Evolutionary conservation across 805 yeast species (phyloP).

Genomic region (Kodamaea lidongshanica): DNA sequence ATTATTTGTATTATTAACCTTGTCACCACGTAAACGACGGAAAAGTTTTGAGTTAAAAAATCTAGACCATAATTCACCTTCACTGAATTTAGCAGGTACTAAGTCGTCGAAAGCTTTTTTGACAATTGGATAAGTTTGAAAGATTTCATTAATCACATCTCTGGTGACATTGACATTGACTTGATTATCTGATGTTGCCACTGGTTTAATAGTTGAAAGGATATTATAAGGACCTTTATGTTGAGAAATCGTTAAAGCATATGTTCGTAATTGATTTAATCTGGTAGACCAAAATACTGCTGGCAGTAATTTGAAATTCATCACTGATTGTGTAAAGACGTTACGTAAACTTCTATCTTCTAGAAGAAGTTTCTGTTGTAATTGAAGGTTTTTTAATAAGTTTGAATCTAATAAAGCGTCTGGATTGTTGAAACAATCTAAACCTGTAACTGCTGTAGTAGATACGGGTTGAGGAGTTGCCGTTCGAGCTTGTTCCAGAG

Average conservation of each 20-base stretch:
- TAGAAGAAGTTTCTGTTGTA: conserved; percentile 72
- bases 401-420: conserved; percentile 35
- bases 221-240: conserved; percentile 92
- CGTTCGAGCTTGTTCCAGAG: no score
- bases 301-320: conserved; percentile 67
- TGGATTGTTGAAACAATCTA: conserved; percentile 14
- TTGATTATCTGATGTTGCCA: conserved; percentile 86
- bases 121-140: conserved; percentile 88
- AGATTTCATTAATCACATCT: conserved; percentile 83
- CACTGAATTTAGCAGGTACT: conserved; percentile 75
- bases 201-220: conserved; percentile 86
- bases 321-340: conserved; percentile 83
- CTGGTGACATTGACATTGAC: conserved; percentile 89
- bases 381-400: conserved; percentile 60
- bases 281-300: conserved; percentile 85
- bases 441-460: conserved; percentile 7
- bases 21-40: conserved; percentile 84
- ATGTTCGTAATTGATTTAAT: conserved; percentile 72
- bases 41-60: conserved; percentile 88
- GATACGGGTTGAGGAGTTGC: conserved; percentile 17
- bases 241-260: conserved; percentile 78
- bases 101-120: conserved; percentile 82
- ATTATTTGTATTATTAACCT: conserved; percentile 58
- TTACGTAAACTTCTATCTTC: conserved; percentile 64
- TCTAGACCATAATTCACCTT: conserved; percentile 94